Evolutionary conservation across 768 basidiomycete species (phyloP).

Genomic region (Strobilomyces dryophilus): DNA sequence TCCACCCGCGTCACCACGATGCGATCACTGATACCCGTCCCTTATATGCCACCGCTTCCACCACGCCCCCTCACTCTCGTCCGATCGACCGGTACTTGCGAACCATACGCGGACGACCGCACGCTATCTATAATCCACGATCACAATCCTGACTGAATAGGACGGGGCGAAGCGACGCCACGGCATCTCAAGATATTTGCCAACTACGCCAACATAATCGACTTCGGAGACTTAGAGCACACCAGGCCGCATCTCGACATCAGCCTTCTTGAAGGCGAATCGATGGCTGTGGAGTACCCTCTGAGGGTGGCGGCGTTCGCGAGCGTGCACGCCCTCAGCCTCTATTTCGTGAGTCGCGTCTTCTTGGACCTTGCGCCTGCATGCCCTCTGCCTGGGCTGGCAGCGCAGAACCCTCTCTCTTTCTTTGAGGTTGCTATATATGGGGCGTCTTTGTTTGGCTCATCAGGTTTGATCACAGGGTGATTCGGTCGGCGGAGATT

Average conservation of each 20-base stretch:
- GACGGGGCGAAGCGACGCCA: conserved; percentile 74
- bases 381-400: conserved; percentile 16
- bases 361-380: conserved; percentile 7
- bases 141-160: conserved; percentile 29
- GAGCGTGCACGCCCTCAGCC: conserved; percentile 65
- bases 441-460: conserved; percentile 12
- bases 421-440: conserved; percentile 22
- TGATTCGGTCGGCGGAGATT: conserved; percentile 62
- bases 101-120: conserved; percentile 1
- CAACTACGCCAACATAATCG: conserved; percentile 70
- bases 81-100: neutral
- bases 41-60: conserved; percentile 4
- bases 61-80: conserved; percentile 1
- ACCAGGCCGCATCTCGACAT: conserved; percentile 70
- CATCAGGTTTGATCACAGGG: conserved; percentile 40
- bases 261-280: conserved; percentile 65
- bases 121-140: neutral
- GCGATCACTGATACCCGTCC: conserved; percentile 8
- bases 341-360: conserved; percentile 68
- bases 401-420: neutral
- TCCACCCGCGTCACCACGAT: conserved; percentile 6
- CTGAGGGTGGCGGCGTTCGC: conserved; percentile 71
- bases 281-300: conserved; percentile 70
- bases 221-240: conserved; percentile 69
- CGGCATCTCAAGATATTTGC: conserved; percentile 72